Base-by-base conservation (phyloP, 768 basidiomycete species). In the Lentinus brumalis region DNA sequence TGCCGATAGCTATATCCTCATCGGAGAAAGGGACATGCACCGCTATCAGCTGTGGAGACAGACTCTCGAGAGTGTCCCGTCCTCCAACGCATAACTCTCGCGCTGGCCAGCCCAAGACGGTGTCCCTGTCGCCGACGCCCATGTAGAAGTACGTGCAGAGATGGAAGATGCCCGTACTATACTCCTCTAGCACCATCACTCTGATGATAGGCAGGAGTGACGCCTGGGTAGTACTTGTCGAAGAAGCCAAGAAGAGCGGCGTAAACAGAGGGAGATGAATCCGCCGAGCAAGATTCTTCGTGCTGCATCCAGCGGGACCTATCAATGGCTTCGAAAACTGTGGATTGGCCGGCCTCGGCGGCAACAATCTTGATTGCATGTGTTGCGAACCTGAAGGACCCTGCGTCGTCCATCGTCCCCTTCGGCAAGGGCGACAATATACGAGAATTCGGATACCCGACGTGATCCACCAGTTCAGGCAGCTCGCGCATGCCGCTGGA, bases 241-340 rank as follows among this genome's bases (percentile, higher is more conserved):
- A 52, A 60, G 53, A 53, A 61, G 11, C 60, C 54, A 15, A 61
- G 40, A n/a, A 61, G 15, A 6, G 49, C 41, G 18, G 53, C 53
- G 30, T 55, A 61, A 6, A 44, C 47, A 14, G 5, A 15, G 5
- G 8, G 45, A 12, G 30, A 44, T 9, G 6, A 16, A 1, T 44
- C 15, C 18, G 42, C 10, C 31, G 21, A 40, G 11, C 10, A 8
- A 21, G 5, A 39, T 0, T 3, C 15, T 26, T 35, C 39, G 46
- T 7, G n/a, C 5, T 30, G 21, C 4, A 9, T 29, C 58, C 58
- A 59, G 5, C 46, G 47, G 0, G 60, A 46, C 16, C 53, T 46
- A 40, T 56, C 60, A 7, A 55, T 0, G 4, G 60, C 53, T 9
- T 51, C 40, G 7, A 50, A n/a, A 2, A 15, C 16, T n/a, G 18